A percentile compares a stretch with the other conserved stretches of the same genome.
Evolutionary conservation across 2,329 filamentous ascomycete species (phyloP).

Genomic region (Cercospora canescens): DNA sequence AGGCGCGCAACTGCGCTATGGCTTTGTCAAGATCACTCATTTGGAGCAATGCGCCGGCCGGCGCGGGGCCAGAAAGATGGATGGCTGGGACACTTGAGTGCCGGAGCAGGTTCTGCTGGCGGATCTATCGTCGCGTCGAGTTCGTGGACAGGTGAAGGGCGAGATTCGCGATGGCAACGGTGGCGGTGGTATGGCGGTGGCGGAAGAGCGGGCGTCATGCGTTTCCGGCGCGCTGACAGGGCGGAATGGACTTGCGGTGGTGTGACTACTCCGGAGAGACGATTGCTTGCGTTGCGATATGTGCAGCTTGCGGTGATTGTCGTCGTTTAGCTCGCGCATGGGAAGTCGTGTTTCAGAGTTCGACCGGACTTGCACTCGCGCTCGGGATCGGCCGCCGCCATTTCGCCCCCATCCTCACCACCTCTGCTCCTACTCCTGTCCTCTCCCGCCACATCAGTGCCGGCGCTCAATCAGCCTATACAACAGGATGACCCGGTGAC

Average conservation of each 20-base stretch:
- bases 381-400: neutral
- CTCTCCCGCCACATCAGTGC: neutral
- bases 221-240: neutral
- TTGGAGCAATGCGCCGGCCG: conserved; percentile 21
- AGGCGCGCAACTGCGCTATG: conserved; percentile 92
- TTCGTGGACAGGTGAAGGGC: neutral
- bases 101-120: neutral
- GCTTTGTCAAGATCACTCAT: conserved; percentile 97
- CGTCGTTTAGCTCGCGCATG: neutral
- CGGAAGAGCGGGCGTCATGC: neutral
- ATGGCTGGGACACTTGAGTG: neutral
- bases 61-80: conserved; percentile 12
- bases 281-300: neutral
- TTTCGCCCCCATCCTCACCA: neutral
- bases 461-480: too few relatives aligned
- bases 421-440: neutral
- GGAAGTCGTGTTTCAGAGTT: conserved; percentile 6
- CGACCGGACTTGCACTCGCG: neutral
- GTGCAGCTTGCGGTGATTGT: neutral
- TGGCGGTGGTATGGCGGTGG: neutral
- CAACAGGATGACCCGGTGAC: neutral
- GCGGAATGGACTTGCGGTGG: neutral
- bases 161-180: neutral
- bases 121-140: neutral
- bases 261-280: neutral